A percentile compares a stretch with the other conserved stretches of the same genome.
These are phyloP conservation scores for Cymbopogon flexuosus DNA, from an alignment of 202 grass and related monocot species.

Conservation along the genomic window DNA sequence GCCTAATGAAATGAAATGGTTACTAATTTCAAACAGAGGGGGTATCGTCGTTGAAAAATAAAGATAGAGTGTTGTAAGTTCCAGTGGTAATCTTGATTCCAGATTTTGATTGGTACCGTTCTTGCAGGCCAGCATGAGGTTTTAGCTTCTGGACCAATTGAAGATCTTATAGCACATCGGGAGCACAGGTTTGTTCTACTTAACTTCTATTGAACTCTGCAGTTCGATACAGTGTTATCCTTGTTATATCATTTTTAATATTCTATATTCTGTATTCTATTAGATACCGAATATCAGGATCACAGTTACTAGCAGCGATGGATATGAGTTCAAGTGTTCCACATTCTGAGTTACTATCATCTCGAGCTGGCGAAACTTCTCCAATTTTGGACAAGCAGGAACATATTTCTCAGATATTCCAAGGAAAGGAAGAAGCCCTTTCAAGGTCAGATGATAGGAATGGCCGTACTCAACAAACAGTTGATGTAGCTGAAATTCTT, in stretches of 20 bases:
- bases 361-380: constrained; percentile 55
- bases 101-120: constrained; percentile 19
- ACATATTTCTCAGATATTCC: constrained; percentile 49
- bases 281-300: constrained; percentile 99
- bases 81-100: neutral
- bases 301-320: constrained; percentile 82
- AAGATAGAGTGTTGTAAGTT: neutral
- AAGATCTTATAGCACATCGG: constrained; percentile 97
- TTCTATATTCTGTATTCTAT: constrained; percentile 36
- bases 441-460: constrained; percentile 76
- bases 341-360: constrained; percentile 66
- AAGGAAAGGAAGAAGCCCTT: constrained; percentile 62
- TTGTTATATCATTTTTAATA: constrained; percentile 27
- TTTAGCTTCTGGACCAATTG: constrained; percentile 96
- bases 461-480: constrained; percentile 55
- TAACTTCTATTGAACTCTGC: constrained; percentile 10
- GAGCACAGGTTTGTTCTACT: constrained; percentile 75
- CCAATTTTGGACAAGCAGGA: constrained; percentile 39
- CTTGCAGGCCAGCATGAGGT: constrained; percentile 93
- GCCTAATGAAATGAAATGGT: neutral
- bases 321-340: constrained; percentile 76
- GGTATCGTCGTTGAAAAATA: neutral
- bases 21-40: neutral
- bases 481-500: constrained; percentile 98
- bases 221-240: neutral